Evolutionary conservation across 2,329 filamentous ascomycete species (phyloP), one percentile per base, ranked within the genome.

Genomic region (Akanthomyces muscarius): DNA sequence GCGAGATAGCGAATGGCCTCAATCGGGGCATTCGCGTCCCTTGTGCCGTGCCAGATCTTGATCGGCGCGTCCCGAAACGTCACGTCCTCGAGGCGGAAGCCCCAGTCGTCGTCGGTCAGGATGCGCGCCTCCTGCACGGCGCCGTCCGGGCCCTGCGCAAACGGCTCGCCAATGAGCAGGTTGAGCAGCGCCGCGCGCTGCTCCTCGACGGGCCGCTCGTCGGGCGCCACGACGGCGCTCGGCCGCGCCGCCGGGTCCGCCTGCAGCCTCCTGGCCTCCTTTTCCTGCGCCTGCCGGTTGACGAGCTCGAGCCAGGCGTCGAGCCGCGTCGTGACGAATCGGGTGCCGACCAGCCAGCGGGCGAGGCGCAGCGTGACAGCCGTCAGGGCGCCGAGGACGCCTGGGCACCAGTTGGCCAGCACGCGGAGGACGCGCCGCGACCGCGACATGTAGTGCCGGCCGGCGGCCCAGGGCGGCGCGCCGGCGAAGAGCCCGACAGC

Each of bases 401-500:
- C 47, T 3, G 73, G 74, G 50, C 65, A 73, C 44, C 68, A 52
- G 0, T 65, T 47, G 13, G 68, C 69, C 54, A 70, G 61, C 2
- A 65, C 51, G 30, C 64, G 63, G 1, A 67, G 56, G 0, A 69
- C 6, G 1, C 72, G 67, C 7, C 71, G 66, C 5, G 64, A 41
- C 36, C 63, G 45, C 23, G 72, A 69, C 58, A 78, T 71, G 50
- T 73, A 61, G 4, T 71, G 64, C 5, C 64, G 58, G 5, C 76
- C 71, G 8, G 71, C 73, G 11, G 66, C 68, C 74, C 74, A 79
- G 3, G 72, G 74, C 11, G 71, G 70, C 1, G 68, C 72, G 13
- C 71, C 72, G 8, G 74, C 74, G 48, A 79, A 67, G 13, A 80
- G 66, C 1, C 75, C 75, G 10, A 77, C 75, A 0, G 68, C 72